These are phyloP conservation scores for Triticum urartu DNA, from an alignment of 176 grass and related monocot genomes.

Conservation along the genomic window DNA sequence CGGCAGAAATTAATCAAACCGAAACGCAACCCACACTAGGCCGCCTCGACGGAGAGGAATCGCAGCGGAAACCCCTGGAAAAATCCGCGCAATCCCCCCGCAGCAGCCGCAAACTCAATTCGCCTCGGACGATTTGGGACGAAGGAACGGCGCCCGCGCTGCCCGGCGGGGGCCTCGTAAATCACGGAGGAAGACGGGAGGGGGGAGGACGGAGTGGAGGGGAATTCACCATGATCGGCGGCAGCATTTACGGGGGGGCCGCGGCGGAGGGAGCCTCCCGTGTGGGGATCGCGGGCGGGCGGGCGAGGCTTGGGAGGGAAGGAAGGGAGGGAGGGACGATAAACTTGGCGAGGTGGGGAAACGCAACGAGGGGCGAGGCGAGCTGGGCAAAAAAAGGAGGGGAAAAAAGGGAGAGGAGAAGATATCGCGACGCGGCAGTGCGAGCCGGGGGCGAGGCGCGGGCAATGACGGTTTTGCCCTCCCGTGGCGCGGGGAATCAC, in stretches of 20 bases:
- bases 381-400: background rate
- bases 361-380: background rate
- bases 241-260: background rate
- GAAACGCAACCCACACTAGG: background rate
- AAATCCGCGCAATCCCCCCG: background rate
- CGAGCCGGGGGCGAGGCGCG: background rate
- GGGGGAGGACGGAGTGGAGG: background rate
- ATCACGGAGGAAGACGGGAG: background rate
- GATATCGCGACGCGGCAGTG: conserved; percentile 34
- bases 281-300: conserved; percentile 26
- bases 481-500: rapidly evolving
- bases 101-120: background rate
- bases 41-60: background rate
- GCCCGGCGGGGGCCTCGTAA: background rate
- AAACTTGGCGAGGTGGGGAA: conserved; percentile 26
- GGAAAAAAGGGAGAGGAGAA: background rate
- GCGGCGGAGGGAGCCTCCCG: background rate
- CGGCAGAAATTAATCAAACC: background rate
- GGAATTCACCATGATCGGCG: conserved; percentile 7
- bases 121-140: background rate
- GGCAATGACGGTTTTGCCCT: background rate
- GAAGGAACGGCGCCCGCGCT: background rate
- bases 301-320: conserved; percentile 21
- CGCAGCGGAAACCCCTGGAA: background rate
- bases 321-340: background rate